Evolutionary conservation across 352 stramenopile species (phyloP).

Genomic region (Pythium volutum): DNA sequence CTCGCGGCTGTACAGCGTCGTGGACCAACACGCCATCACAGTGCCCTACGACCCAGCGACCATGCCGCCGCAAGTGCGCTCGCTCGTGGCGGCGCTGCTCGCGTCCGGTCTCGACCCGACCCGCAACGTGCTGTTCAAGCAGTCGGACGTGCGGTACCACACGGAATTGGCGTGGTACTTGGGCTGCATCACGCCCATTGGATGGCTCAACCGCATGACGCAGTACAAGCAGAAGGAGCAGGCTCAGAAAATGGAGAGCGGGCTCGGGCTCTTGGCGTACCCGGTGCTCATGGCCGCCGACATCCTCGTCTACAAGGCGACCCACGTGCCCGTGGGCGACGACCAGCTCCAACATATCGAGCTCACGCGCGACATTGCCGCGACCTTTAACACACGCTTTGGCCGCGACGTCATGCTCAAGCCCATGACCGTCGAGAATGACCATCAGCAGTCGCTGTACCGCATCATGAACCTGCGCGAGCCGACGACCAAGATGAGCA

Average conservation of each 20-base stretch:
- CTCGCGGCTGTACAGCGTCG: constrained; percentile 75
- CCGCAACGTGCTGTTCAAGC: constrained; percentile 73
- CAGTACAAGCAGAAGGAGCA: constrained; percentile 99
- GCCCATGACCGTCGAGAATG: constrained; percentile 46
- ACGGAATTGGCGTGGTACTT: constrained; percentile 97
- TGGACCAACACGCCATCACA: constrained; percentile 98
- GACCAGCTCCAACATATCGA: constrained; percentile 99
- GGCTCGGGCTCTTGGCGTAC: constrained; percentile 96
- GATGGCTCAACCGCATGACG: constrained; percentile 99
- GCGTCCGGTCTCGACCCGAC: constrained; percentile 89
- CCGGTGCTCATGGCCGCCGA: constrained; percentile 99
- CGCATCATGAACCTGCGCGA: constrained; percentile 98
- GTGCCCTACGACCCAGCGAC: constrained; percentile 91
- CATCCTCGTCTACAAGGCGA: constrained; percentile 98
- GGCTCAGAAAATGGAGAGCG: constrained; percentile 65
- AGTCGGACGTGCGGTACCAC: constrained; percentile 85
- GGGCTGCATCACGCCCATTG: constrained; percentile 96
- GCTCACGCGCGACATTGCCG: constrained; percentile 95
- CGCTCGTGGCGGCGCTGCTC: constrained; percentile 93
- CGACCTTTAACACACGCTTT: constrained; percentile 97
- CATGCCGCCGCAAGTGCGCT: constrained; percentile 88
- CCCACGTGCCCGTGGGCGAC: constrained; percentile 97
- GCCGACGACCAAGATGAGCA: constrained; percentile 99
- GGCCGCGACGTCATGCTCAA: constrained; percentile 55
- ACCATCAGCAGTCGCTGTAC: constrained; percentile 52